Percentiles rank a stretch among this genome's conserved stretches.
These are phyloP conservation scores for Colletotrichum acutatum DNA, from an alignment of 2,329 filamentous ascomycete species.

Conservation along the genomic window DNA sequence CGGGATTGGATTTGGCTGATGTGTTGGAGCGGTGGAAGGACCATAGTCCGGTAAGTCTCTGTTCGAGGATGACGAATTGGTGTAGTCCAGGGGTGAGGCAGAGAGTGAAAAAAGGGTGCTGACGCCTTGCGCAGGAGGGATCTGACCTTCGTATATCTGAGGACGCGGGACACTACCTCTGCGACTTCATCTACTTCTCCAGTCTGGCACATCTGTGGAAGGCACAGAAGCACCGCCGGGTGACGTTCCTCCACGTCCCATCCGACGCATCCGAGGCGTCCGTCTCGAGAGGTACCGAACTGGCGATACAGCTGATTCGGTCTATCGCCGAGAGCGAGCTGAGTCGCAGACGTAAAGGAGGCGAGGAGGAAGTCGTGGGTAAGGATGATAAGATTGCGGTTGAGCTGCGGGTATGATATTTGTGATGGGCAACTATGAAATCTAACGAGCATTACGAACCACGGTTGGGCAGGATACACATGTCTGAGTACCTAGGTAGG, in stretches of 20 bases:
- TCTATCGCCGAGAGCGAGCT: slow-evolving; percentile 65
- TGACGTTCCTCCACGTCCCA: slow-evolving; percentile 80
- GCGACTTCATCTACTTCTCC: slow-evolving; percentile 82
- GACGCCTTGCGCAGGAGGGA: slow-evolving; percentile 44
- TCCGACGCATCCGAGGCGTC: slow-evolving; percentile 62
- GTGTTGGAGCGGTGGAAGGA: slow-evolving; percentile 66
- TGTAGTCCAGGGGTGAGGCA: too few species aligned
- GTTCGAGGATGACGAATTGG: not conserved
- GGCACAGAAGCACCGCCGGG: slow-evolving; percentile 57
- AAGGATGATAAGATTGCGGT: slow-evolving; percentile 34
- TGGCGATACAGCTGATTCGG: slow-evolving; percentile 65
- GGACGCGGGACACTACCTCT: slow-evolving; percentile 79
- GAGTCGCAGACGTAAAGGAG: slow-evolving; percentile 26
- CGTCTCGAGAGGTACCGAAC: slow-evolving; percentile 60
- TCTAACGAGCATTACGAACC: not conserved
- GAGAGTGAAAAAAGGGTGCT: slow-evolving; percentile 5
- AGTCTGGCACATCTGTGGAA: slow-evolving; percentile 69
- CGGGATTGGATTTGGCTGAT: slow-evolving; percentile 67
- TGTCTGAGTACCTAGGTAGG: not conserved
- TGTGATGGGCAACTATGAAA: not conserved
- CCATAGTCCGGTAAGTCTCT: slow-evolving; percentile 57
- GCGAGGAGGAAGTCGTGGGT: not conserved
- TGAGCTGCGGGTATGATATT: slow-evolving; percentile 32
- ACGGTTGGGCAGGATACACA: not conserved
- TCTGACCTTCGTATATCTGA: slow-evolving; percentile 69